These are phyloP conservation scores for Fusarium napiforme DNA, from an alignment of 2,329 filamentous ascomycete species.

Conservation along the genomic window DNA sequence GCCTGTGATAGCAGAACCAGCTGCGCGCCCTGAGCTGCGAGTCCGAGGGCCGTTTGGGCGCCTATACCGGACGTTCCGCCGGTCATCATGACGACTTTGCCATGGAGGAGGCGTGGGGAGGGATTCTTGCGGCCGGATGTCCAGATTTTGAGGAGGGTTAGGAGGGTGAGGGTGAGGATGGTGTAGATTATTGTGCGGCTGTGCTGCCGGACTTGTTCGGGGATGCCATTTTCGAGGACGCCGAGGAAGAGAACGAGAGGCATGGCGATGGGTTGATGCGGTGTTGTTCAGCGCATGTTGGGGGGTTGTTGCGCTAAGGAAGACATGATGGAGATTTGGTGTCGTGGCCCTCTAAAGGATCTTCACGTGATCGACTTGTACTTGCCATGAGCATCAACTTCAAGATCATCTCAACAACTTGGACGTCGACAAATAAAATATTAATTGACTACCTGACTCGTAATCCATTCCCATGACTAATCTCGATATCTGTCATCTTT, in stretches of 20 bases:
- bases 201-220: constrained; percentile 59
- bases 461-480: background rate
- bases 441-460: background rate
- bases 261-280: constrained; percentile 52
- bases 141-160: constrained; percentile 74
- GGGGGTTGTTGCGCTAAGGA: background rate
- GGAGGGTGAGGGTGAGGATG: constrained; percentile 49
- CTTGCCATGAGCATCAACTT: background rate
- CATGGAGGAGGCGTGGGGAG: constrained; percentile 87
- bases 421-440: constrained; percentile 5
- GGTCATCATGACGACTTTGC: constrained; percentile 92
- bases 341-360: constrained; percentile 29
- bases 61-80: constrained; percentile 95
- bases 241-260: constrained; percentile 63
- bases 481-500: constrained; percentile 32
- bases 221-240: constrained; percentile 60
- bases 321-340: constrained; percentile 15
- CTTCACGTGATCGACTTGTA: constrained; percentile 30
- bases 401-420: background rate
- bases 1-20: constrained; percentile 89
- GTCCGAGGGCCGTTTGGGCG: constrained; percentile 75
- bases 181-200: constrained; percentile 56
- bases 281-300: constrained; percentile 29
- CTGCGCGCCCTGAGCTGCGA: constrained; percentile 87
- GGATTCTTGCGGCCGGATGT: constrained; percentile 79